These are phyloP conservation scores for Ramichloridium luteum DNA, from an alignment of 2,329 filamentous ascomycete species.

Conservation along the genomic window DNA sequence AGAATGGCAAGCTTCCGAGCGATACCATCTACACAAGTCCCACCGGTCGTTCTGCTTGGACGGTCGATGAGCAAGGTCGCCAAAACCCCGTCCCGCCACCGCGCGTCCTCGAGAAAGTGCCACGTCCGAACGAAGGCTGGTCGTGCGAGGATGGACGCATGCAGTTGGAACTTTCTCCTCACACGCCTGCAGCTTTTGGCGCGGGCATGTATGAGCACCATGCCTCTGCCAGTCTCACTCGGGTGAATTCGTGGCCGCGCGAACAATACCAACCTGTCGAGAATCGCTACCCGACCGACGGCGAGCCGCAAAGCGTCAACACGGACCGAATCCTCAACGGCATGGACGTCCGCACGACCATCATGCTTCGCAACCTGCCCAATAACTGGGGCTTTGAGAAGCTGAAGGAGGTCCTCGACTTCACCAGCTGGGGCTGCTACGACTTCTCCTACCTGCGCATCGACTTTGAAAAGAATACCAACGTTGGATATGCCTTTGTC, in stretches of 20 bases:
- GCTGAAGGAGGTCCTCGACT: slow-evolving; percentile 67
- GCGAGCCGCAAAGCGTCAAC: slow-evolving; percentile 28
- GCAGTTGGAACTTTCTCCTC: slow-evolving; percentile 5
- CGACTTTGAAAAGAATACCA: slow-evolving; percentile 39
- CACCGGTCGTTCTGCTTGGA: slow-evolving; percentile 21
- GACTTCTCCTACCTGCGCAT: slow-evolving; percentile 95
- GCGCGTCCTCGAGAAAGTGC: slow-evolving; percentile 1
- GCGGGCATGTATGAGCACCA: too few relatives aligned
- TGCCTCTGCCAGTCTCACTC: slow-evolving; percentile 3
- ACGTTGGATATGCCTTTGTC: slow-evolving; percentile 94
- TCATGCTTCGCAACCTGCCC: slow-evolving; percentile 92
- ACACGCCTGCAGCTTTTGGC: slow-evolving; percentile 2
- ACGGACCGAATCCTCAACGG: slow-evolving; percentile 29
- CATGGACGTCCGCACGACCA: slow-evolving; percentile 37
- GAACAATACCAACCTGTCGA: slow-evolving; percentile 4
- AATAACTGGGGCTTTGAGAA: slow-evolving; percentile 61
- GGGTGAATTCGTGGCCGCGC: slow-evolving; percentile 10
- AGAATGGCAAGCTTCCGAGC: too few relatives aligned
- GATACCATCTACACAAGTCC: slow-evolving; percentile 10
- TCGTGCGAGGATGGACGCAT: slow-evolving; percentile 1
- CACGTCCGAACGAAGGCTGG: neutral
- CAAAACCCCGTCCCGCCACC: neutral
- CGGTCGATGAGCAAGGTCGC: slow-evolving; percentile 10
- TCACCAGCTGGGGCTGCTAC: slow-evolving; percentile 68
- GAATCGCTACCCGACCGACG: slow-evolving; percentile 6